Base-by-base conservation (phyloP, 1,284 basidiomycete species). In the Anthracocystis setariae region DNA sequence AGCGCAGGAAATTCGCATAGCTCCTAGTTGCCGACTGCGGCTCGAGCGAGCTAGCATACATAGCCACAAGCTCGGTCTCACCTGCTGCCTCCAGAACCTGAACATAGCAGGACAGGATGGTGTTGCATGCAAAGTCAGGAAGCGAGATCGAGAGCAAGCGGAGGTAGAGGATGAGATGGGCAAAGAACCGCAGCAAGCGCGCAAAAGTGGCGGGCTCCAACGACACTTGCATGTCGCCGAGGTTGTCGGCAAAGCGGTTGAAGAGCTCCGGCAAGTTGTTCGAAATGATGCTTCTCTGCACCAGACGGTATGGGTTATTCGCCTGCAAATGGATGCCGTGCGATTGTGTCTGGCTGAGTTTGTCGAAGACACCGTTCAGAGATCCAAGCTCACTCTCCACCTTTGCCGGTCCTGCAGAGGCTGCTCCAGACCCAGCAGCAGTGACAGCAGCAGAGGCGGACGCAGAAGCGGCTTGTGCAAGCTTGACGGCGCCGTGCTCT, bases 41-140 rank as follows among this genome's bases (percentile, higher is more conserved):
- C n/a, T 93, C 91, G 20, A 98, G 85, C 38, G 92, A 92, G 42
- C 92, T 89, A 1, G 94, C 93, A 81, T 98, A 98, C 86, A 96
- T 89, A 0, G 94, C 94, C 13, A 98, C 93, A 13, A 98, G 87
- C 44, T 90, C 88, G 32, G 92, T 88, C 79, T 94, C 90, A 88
- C 92, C 56, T 71, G 86, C 62, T 20, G 89, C 55, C 49, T 81
- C 92, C 9, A 98, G 87, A 2, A 95, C 90, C 67, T 89, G 88
- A 3, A 98, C 88, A 80, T 98, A 98, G 0, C 91, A 89, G 77
- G 94, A 91, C 32, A 98, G 85, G 53, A 98, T 93, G 23, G 88
- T 84, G 77, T 95, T 93, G 40, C 76, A 74, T 0, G 89, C 90
- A 0, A 91, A 88, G 12, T 89, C 70, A 5, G 74, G 67, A 38